Conservation (phyloP, 2,329 filamentous ascomycete species). For the Pyrenochaeta sp. region DNA sequence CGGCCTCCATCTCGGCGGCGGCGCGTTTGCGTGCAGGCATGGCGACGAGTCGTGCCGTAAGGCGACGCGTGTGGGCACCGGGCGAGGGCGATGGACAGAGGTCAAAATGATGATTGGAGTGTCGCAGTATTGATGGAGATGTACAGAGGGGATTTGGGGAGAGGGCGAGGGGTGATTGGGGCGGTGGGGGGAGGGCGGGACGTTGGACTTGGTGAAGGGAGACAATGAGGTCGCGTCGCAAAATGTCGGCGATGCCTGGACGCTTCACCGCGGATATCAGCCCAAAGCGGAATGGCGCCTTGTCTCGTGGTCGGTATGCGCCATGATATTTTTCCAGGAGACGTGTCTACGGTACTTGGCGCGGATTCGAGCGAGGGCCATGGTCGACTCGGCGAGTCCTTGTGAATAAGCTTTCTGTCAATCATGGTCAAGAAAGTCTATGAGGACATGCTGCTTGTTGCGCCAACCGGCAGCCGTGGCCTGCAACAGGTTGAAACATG, state of each 20-base stretch:
- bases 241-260: constrained; percentile 4
- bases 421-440: background rate
- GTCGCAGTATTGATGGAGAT: background rate
- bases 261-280: constrained; percentile 9
- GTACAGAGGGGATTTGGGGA: background rate
- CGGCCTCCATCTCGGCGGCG: constrained; percentile 63
- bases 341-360: background rate
- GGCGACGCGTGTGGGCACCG: constrained; percentile 42
- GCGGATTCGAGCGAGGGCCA: too few species aligned
- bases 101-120: background rate
- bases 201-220: constrained; percentile 7
- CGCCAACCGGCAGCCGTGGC: too few species aligned
- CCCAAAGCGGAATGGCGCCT: background rate
- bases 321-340: background rate
- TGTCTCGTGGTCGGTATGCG: background rate
- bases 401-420: background rate
- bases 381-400: background rate
- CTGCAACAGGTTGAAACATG: too few species aligned
- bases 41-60: constrained; percentile 34
- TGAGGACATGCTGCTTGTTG: too few species aligned
- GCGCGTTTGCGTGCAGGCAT: constrained; percentile 51
- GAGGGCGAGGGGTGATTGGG: constrained; percentile 3
- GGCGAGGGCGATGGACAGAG: background rate
- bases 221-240: constrained; percentile 12
- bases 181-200: constrained; percentile 14